Base-by-base conservation (phyloP, 192 early-diverging fungal genomes). In the Spizellomyces punctatus region DNA sequence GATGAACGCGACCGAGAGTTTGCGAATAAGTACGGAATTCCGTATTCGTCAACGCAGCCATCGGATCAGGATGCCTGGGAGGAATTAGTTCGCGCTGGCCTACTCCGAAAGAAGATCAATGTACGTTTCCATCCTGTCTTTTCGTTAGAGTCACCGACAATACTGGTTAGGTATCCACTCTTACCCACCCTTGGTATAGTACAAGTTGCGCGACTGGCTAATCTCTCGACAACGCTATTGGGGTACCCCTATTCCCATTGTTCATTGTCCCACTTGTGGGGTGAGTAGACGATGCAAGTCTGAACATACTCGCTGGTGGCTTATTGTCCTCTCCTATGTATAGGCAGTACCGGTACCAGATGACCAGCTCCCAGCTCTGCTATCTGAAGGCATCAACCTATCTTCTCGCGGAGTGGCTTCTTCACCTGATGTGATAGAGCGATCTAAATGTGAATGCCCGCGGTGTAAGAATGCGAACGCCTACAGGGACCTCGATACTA, bases 221-320 rank as follows among this genome's bases (percentile, higher is more conserved):
- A 73, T 99, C 9, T 99, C 96, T 6, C 86, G 96, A 41, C 95
- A 99, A 78, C 85, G 96, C 27, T 93, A 92, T 67, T 99, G 96
- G 96, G 96, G 96, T 9, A 92, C 96, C 17, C 96, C 96, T 14
- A 94, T 99, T 16, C 96, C 96, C 5, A 89, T 98, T 22, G 86
- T 98, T 42, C 94, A 98, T 71, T 98, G 96, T 73, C 21, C 71
- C 0, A 72, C 65, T 9, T 98, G 96, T 69, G 90, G 94, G 9
- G 84, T 83, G 73, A 65, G 65, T 59, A 10, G 67, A 44, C 69
- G 36, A 42, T 54, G 55, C 44, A 46, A n/a, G 27, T 50, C 65
- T 46, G 2, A 14, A 66, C 58, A 74, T 14, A 52, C 59, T 57
- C 16, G n/a, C 43, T 2, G 36, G 21, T 46, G 21, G n/a, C 6